Base-by-base conservation (phyloP, 2,329 filamentous ascomycete genomes). In the Alternaria triticina region DNA sequence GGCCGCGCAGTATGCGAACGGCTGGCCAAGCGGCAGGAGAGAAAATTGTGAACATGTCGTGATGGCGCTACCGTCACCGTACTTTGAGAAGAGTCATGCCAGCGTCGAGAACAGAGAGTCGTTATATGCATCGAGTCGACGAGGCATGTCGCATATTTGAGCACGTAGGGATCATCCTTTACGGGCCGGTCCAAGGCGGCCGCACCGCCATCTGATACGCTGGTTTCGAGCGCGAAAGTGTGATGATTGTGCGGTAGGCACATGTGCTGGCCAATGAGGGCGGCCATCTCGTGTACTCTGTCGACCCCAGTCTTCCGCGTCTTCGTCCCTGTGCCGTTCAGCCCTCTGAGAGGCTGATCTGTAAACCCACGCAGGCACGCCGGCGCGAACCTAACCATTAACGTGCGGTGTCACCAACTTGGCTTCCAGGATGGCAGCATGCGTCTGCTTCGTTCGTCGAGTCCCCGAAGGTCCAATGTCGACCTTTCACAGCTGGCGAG, bases 381-480 rank as follows among this genome's bases (percentile, higher is more conserved):
- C 68, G 72, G 73, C 74, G 75, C 72, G 68, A 76, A 76, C 68
- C 70, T 70, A 57, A 67, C 76, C 74, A 77, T 73, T 74, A 66
- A 74, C 62, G 65, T 67, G 57, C 65, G 64, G 69, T 75, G 69
- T 70, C 65, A 75, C 74, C 70, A 57, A 52, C 73, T 76, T 75
- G 72, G 74, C 74, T 70, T 62, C 73, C 72, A 68, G 69, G 73
- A 71, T 69, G n/a, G 64, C 68, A 67, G 66, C 67, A 69, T 67
- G 67, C 67, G 62, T 68, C 69, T 68, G 63, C 66, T 70, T 69
- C 69, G 70, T 70, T 67, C 66, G 68, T 73, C 73, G 69, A 71
- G 70, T 73, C 67, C 65, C 63, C 61, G 54, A 73, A 65, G 33
- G 57, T 58, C 66, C 68, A 72, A 74, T 57, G 66, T 68, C 71